phyloP scores from a whole-genome alignment of 2,329 filamentous ascomycete species.

The Rhinocladiella mackenziei region DNA sequence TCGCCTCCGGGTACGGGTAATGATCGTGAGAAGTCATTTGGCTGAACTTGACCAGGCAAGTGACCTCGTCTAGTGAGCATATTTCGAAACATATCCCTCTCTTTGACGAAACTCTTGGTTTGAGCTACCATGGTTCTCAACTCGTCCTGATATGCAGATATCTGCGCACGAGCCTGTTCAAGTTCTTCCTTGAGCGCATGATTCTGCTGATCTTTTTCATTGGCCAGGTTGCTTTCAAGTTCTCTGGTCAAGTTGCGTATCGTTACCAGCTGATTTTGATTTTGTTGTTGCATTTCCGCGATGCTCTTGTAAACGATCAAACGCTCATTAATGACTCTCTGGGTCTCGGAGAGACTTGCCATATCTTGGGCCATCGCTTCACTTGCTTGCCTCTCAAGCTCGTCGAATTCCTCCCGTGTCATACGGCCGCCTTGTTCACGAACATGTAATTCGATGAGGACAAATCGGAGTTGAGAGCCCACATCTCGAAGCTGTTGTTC shows the following conservation, averaged over 20 bases:
- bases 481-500: constrained; percentile 85
- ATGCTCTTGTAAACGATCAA: constrained; percentile 87
- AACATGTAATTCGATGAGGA: constrained; percentile 81
- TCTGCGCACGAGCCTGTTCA: constrained; percentile 55
- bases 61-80: constrained; percentile 76
- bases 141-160: constrained; percentile 78
- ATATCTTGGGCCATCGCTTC: constrained; percentile 64
- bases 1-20: constrained; percentile 50
- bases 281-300: constrained; percentile 79
- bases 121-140: constrained; percentile 75
- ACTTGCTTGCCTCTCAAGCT: constrained; percentile 56
- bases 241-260: constrained; percentile 79
- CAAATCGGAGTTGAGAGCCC: constrained; percentile 82
- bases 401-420: constrained; percentile 71
- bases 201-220: constrained; percentile 53
- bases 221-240: constrained; percentile 86
- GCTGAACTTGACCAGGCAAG: constrained; percentile 58
- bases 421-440: constrained; percentile 75
- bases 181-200: constrained; percentile 63
- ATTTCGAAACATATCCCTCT: constrained; percentile 95
- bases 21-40: constrained; percentile 68
- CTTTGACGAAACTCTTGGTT: constrained; percentile 88
- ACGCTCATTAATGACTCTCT: constrained; percentile 82
- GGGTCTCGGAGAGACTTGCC: constrained; percentile 75
- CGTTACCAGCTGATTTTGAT: constrained; percentile 75